phyloP scores from a whole-genome alignment of 208 protist genomes.

The Leishmania amazonensis region DNA sequence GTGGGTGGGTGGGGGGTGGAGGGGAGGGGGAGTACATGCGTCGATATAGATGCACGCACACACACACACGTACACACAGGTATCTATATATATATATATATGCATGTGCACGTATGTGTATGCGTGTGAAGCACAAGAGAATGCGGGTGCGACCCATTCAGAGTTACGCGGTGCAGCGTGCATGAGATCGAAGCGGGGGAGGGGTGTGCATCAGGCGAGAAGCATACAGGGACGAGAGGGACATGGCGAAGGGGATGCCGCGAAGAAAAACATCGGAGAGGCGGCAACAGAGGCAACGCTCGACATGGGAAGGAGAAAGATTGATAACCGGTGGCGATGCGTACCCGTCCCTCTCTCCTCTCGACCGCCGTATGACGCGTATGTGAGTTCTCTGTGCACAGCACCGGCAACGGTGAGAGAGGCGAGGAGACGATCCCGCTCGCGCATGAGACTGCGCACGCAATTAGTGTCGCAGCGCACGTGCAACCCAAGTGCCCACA shows the following conservation, averaged over 20 bases:
- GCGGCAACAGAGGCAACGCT: neutral
- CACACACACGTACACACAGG: neutral
- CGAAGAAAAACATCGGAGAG: neutral
- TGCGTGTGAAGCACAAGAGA: neutral
- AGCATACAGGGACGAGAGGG: neutral
- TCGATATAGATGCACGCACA: neutral
- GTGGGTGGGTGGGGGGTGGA: neutral
- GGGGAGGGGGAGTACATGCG: neutral
- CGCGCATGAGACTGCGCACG: neutral
- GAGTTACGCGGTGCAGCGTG: neutral
- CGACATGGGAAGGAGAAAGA: neutral
- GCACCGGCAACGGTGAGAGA: neutral
- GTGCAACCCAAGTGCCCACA: neutral
- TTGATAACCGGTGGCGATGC: neutral
- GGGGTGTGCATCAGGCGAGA: neutral
- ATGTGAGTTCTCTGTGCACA: neutral
- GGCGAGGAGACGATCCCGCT: neutral
- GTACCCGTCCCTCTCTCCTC: neutral
- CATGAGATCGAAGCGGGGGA: neutral
- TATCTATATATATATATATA: constrained; percentile 9
- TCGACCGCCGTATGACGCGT: neutral
- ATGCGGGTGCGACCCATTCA: neutral
- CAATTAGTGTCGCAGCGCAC: neutral
- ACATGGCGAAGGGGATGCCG: neutral
- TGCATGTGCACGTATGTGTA: constrained; percentile 2